Conservation (phyloP, 176 grass and related monocot genomes). For the Paspalum vaginatum region DNA sequence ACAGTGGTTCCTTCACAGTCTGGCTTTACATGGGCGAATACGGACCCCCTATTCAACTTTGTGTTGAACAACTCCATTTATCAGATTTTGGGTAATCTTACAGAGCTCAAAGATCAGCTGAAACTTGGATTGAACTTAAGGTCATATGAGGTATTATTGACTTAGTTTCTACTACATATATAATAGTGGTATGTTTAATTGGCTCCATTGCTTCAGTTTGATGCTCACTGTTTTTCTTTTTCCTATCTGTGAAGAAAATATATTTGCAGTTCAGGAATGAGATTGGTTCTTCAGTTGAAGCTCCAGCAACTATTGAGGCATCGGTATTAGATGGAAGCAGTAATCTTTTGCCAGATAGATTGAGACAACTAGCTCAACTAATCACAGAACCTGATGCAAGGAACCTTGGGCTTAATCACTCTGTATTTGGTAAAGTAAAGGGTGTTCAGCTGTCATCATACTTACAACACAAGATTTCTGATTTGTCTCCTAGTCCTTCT, state of each 20-base stretch:
- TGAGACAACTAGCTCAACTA: slow-evolving; percentile 73
- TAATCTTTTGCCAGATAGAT: slow-evolving; percentile 71
- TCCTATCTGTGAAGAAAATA: slow-evolving; percentile 55
- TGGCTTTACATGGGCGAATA: slow-evolving; percentile 64
- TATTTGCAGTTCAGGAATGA: slow-evolving; percentile 69
- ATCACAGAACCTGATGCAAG: slow-evolving; percentile 55
- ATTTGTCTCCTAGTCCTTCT: slow-evolving; percentile 63
- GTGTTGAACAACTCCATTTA: slow-evolving; percentile 67
- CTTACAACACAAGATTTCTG: slow-evolving; percentile 59
- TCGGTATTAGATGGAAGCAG: slow-evolving; percentile 65
- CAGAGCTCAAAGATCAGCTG: slow-evolving; percentile 65
- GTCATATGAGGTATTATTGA: slow-evolving; percentile 62
- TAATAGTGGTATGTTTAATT: slow-evolving; percentile 21
- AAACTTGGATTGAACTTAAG: slow-evolving; percentile 75
- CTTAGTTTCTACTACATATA: neutral
- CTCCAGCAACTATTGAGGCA: slow-evolving; percentile 54
- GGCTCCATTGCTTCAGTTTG: slow-evolving; percentile 17
- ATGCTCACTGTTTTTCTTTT: slow-evolving; percentile 10
- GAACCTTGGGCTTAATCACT: slow-evolving; percentile 83
- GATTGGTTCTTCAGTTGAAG: slow-evolving; percentile 67
- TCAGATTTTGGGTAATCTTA: slow-evolving; percentile 69
- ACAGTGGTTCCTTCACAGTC: slow-evolving; percentile 66
- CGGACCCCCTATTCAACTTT: slow-evolving; percentile 68
- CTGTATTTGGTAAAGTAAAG: slow-evolving; percentile 89
- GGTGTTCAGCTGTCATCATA: slow-evolving; percentile 77